phyloP scores from a whole-genome alignment of 257 asterid species.

The Gentiana straminea region DNA sequence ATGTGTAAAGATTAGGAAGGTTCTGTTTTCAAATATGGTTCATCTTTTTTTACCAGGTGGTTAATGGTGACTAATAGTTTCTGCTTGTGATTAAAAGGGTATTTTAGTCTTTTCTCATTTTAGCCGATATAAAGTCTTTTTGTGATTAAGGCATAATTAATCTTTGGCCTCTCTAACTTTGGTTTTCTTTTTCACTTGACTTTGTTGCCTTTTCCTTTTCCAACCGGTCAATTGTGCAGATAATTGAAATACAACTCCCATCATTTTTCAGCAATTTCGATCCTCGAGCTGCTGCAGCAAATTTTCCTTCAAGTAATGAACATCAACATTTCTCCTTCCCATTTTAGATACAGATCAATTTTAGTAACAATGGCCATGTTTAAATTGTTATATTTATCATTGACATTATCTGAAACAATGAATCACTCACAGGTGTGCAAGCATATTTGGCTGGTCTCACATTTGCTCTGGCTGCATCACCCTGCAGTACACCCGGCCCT shows the following conservation, averaged over 20 bases:
- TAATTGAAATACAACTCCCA: constrained; percentile 80
- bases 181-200: too few relatives aligned
- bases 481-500: constrained; percentile 93
- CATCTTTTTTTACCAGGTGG: too few relatives aligned
- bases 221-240: constrained; percentile 32
- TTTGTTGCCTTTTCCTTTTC: background rate
- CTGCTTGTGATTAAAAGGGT: too few relatives aligned
- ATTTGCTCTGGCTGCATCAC: constrained; percentile 98
- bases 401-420: background rate
- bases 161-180: too few relatives aligned
- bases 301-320: constrained; percentile 67
- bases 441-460: constrained; percentile 95
- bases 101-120: background rate
- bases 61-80: too few relatives aligned
- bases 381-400: background rate
- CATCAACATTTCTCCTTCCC: constrained; percentile 4
- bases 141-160: background rate
- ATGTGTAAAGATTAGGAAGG: too few relatives aligned
- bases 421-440: constrained; percentile 57
- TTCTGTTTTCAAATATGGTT: too few relatives aligned
- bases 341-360: background rate
- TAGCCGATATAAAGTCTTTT: constrained; percentile 1
- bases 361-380: background rate
- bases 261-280: constrained; percentile 83
- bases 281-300: constrained; percentile 90